Base-by-base conservation (phyloP, 2,329 filamentous ascomycete genomes). In the Trichoderma koningii region DNA sequence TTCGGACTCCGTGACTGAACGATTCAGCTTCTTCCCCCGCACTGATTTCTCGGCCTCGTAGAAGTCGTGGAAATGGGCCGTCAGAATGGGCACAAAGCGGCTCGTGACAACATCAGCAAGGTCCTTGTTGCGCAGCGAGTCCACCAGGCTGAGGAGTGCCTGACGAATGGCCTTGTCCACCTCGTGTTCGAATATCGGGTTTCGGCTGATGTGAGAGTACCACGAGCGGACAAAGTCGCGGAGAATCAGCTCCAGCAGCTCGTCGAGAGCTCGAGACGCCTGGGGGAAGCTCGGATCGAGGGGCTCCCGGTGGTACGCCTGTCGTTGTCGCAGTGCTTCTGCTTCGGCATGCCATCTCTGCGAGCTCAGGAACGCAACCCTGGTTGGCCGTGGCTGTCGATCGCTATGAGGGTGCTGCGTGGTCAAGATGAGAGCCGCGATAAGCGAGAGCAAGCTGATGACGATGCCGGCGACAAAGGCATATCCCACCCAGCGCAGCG, bases 1-100 rank as follows among this genome's bases (percentile, higher is more conserved):
- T 74, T 97, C 94, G 0, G 93, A 96, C 78, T 99, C 95, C 3
- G 96, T 98, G 63, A 99, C 88, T 69, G 89, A 93, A 60, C 92
- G 87, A 71, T 93, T 95, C 64, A 98, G 81, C 76, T 96, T 92
- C 74, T 88, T 90, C 14, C 96, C 96, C 62, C 94, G 86, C 12
- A 99, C 91, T 9, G 87, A 85, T 65, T 90, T 86, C 79, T 99
- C 95, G 0, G 95, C 95, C 69, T 95, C 88, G 75, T 93, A 92
- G 71, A 97, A 97, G 70, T 97, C 92, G 69, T 87, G 91, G 71
- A 99, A 87, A 76, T 99, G 95, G 10, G 87, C 83, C 34, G 94
- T 98, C 69, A 99, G 76, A 66, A 98, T 87, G 14, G 96, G 96
- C 45, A 97, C 89, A 53, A 98, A 83, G 44, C 89, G 88, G 67